Evolutionary conservation across 805 yeast genomes (phyloP).

Genomic region (Candida railenensis): DNA sequence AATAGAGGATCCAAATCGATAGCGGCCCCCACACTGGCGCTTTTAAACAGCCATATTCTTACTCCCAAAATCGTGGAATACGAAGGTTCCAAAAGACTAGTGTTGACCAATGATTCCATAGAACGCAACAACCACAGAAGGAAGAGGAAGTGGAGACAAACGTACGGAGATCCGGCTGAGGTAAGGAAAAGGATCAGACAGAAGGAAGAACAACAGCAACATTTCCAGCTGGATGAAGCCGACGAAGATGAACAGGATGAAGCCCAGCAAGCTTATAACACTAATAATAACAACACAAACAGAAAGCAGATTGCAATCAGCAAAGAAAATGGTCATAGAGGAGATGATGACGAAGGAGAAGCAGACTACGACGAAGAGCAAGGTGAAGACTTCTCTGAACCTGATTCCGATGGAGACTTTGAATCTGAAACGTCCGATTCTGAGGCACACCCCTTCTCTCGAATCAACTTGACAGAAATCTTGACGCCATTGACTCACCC

Average conservation of each 20-base stretch:
- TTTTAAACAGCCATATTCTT: constrained; percentile 14
- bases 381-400: constrained; percentile 13
- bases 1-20: constrained; percentile 31
- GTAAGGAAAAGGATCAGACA: neutral
- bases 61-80: constrained; percentile 38
- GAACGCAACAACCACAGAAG: constrained; percentile 24
- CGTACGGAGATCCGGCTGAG: constrained; percentile 12
- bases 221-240: constrained; percentile 9
- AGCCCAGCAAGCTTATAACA: too few relatives aligned
- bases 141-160: constrained; percentile 38
- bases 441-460: constrained; percentile 29
- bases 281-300: too few relatives aligned
- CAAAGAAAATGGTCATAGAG: constrained; percentile 7
- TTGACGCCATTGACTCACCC: constrained; percentile 81
- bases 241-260: constrained; percentile 21
- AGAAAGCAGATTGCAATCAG: neutral
- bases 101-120: constrained; percentile 34
- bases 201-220: constrained; percentile 2
- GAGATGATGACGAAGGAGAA: neutral
- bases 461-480: constrained; percentile 41
- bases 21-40: constrained; percentile 2
- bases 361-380: constrained; percentile 25
- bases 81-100: constrained; percentile 33
- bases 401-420: constrained; percentile 10
- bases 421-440: constrained; percentile 10